Conservation (phyloP, 768 basidiomycete genomes). For the Baorangia bicolor region DNA sequence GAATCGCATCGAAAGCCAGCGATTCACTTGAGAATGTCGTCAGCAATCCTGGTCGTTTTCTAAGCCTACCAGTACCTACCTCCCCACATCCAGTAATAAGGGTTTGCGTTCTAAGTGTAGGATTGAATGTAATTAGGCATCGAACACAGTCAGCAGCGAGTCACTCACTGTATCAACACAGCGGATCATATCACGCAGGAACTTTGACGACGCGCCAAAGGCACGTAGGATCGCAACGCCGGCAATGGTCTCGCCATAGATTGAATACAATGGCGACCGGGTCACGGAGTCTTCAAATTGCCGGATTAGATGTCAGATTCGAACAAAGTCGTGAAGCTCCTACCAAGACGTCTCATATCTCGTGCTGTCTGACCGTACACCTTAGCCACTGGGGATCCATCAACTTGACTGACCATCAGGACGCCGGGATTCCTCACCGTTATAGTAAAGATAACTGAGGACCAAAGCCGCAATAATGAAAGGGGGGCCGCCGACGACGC, state of each 20-base stretch:
- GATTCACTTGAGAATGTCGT: constrained; percentile 57
- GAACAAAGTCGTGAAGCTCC: constrained; percentile 13
- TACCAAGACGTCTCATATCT: constrained; percentile 79
- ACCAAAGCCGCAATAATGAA: constrained; percentile 62
- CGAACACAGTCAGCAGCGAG: background rate
- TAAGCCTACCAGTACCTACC: constrained; percentile 38
- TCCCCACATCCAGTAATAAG: constrained; percentile 92
- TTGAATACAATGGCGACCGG: constrained; percentile 47
- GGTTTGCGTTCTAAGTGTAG: constrained; percentile 52
- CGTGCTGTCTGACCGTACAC: constrained; percentile 83
- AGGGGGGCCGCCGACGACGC: constrained; percentile 72
- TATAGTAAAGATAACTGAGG: constrained; percentile 67
- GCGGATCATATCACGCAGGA: constrained; percentile 79
- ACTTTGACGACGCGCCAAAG: constrained; percentile 86
- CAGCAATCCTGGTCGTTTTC: constrained; percentile 1
- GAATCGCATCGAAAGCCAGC: constrained; percentile 89
- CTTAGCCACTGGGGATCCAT: constrained; percentile 35
- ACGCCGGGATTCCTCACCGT: constrained; percentile 43
- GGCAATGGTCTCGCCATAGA: constrained; percentile 51
- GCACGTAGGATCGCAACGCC: constrained; percentile 64
- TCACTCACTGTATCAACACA: constrained; percentile 73
- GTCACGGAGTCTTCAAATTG: constrained; percentile 43
- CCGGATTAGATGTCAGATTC: background rate
- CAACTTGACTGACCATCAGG: background rate
- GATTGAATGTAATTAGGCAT: constrained; percentile 1